phyloP scores from a whole-genome alignment of 148 eudicot genomes.

The Nepenthes mirabilis region DNA sequence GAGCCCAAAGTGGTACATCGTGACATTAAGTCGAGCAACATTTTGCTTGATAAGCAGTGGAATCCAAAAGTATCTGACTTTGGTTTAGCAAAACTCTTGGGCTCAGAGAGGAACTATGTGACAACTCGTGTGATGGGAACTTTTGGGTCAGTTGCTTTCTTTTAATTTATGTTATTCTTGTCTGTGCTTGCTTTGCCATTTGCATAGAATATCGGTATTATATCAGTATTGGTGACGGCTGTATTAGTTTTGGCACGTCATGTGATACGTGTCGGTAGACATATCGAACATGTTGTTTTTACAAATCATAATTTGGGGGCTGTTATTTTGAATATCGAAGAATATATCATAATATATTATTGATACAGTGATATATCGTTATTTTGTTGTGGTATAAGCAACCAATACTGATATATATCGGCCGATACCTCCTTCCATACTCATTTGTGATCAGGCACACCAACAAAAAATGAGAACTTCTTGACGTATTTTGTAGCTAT shows the following conservation, averaged over 20 bases:
- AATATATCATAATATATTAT: no score
- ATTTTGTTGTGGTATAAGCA: no score
- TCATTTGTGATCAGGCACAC: no score
- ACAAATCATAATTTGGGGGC: no score
- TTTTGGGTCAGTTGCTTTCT: conserved; percentile 35
- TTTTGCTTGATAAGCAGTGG: conserved; percentile 64
- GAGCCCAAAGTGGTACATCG: conserved; percentile 79
- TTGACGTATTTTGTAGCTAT: conserved; percentile 26
- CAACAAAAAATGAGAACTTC: not conserved
- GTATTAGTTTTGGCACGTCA: no score
- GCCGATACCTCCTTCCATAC: no score
- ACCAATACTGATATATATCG: no score
- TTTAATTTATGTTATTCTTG: not conserved
- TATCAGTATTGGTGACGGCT: no score
- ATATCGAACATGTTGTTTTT: no score
- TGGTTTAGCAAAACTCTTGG: conserved; percentile 68
- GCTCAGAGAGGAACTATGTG: conserved; percentile 43
- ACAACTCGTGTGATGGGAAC: conserved; percentile 82
- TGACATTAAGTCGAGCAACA: conserved; percentile 68
- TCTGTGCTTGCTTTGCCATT: not conserved
- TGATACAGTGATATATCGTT: no score
- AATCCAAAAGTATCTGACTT: conserved; percentile 63
- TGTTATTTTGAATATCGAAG: no score
- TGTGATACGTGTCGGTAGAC: no score
- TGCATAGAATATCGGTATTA: not conserved